Percentiles rank a stretch among this genome's conserved stretches.
These are phyloP conservation scores for Whalleya microplaca DNA, from an alignment of 2,329 filamentous ascomycete genomes.

Conservation along the genomic window DNA sequence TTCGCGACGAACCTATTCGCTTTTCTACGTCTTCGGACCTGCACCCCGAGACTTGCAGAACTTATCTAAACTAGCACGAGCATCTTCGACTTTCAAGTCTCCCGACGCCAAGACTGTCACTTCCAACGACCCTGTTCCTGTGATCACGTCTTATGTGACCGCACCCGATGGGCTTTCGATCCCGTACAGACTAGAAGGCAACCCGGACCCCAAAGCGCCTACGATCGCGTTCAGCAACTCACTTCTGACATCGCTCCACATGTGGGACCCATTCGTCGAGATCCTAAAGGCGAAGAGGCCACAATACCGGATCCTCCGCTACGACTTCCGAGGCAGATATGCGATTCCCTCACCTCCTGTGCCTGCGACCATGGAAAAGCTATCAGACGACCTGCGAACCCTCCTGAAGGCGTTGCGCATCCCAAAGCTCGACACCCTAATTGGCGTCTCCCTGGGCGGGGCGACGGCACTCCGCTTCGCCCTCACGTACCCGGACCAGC, in stretches of 20 bases:
- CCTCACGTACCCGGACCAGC: conserved; percentile 78
- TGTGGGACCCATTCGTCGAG: conserved; percentile 78
- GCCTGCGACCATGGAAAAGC: conserved; percentile 63
- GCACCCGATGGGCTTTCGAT: conserved; percentile 70
- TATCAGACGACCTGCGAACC: conserved; percentile 68
- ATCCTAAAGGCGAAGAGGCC: conserved; percentile 63
- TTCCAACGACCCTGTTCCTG: conserved; percentile 51
- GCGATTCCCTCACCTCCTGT: conserved; percentile 49
- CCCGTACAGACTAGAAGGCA: conserved; percentile 77
- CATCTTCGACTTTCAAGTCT: conserved; percentile 54
- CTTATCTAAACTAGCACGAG: conserved; percentile 53
- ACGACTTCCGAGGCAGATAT: conserved; percentile 73
- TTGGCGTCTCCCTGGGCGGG: conserved; percentile 83
- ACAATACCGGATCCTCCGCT: conserved; percentile 74
- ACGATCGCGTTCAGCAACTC: conserved; percentile 79
- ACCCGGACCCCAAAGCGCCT: conserved; percentile 66
- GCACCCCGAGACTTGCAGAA: conserved; percentile 69
- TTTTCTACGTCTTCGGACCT: conserved; percentile 81
- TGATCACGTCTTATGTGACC: conserved; percentile 69
- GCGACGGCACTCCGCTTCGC: conserved; percentile 76
- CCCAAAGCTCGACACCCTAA: conserved; percentile 64
- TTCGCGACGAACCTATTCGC: conserved; percentile 64
- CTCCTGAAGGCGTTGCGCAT: conserved; percentile 73
- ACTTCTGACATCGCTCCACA: conserved; percentile 74
- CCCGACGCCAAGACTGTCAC: conserved; percentile 61